Conservation (phyloP, 2,329 filamentous ascomycete genomes). For the Alternaria alternata region DNA sequence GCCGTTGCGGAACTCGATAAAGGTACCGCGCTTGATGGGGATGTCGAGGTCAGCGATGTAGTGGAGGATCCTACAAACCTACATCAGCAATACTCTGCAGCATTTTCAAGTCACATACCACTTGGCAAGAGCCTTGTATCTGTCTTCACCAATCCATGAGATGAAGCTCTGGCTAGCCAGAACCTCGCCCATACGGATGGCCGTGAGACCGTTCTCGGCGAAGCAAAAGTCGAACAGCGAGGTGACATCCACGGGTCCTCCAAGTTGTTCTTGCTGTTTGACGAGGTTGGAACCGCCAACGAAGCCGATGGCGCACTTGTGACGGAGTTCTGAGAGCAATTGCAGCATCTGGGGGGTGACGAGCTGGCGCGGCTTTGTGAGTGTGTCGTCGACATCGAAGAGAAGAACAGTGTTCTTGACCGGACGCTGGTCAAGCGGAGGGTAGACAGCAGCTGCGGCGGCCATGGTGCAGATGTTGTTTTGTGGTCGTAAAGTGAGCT, state of each 20-base stretch:
- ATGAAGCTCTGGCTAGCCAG: constrained; percentile 88
- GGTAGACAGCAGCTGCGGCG: constrained; percentile 61
- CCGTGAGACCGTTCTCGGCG: constrained; percentile 93
- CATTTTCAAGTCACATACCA: constrained; percentile 51
- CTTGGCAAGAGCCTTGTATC: constrained; percentile 79
- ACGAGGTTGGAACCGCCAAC: constrained; percentile 90
- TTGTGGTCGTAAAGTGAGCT: not conserved
- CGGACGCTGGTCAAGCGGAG: constrained; percentile 81
- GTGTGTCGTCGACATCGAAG: constrained; percentile 95
- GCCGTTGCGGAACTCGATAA: constrained; percentile 88
- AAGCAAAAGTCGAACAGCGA: constrained; percentile 97
- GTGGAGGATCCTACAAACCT: constrained; percentile 65
- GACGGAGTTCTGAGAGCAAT: constrained; percentile 79
- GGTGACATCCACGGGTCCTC: constrained; percentile 72
- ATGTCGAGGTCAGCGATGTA: constrained; percentile 86
- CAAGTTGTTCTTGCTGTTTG: constrained; percentile 97
- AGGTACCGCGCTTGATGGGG: constrained; percentile 83
- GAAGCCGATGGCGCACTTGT: constrained; percentile 88
- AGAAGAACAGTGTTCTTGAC: constrained; percentile 93
- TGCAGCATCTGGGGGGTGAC: constrained; percentile 83
- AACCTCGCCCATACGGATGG: constrained; percentile 80
- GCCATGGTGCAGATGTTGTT: constrained; percentile 43
- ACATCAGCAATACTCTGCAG: not conserved
- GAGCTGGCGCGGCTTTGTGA: constrained; percentile 81
- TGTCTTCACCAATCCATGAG: constrained; percentile 84